Evolutionary conservation across 306 rosid genomes (phyloP).

Genomic region (Prunus padus): DNA sequence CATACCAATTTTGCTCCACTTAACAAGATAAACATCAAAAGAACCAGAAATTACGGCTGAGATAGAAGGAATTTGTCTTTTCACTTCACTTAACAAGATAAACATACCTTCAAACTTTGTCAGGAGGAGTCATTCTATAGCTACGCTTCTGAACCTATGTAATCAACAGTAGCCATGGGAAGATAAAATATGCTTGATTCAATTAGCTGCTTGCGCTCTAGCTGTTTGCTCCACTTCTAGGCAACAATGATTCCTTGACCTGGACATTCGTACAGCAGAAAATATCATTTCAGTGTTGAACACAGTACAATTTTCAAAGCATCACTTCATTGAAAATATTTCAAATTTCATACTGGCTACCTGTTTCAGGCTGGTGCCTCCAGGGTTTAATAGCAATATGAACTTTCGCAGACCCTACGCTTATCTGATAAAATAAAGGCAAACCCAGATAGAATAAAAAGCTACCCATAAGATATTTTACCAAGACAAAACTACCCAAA

Average conservation of each 20-base stretch:
- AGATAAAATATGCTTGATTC: too few relatives aligned
- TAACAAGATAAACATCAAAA: too few relatives aligned
- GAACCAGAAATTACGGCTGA: too few relatives aligned
- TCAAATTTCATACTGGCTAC: constrained; percentile 30
- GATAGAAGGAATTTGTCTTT: too few relatives aligned
- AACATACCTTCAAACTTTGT: too few relatives aligned
- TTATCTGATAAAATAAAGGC: constrained; percentile 20
- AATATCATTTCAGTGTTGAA: constrained; percentile 16
- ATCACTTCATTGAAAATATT: constrained; percentile 4
- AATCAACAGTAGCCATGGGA: too few relatives aligned
- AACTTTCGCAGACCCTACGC: constrained; percentile 4
- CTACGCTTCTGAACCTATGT: too few relatives aligned
- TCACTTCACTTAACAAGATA: too few relatives aligned
- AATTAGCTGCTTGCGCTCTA: constrained; percentile 88
- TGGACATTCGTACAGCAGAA: constrained; percentile 32
- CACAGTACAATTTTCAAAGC: not conserved
- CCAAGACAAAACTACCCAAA: constrained; percentile 2
- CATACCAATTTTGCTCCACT: too few relatives aligned
- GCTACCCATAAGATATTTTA: not conserved
- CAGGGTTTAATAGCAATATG: constrained; percentile 33
- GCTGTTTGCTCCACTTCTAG: constrained; percentile 86
- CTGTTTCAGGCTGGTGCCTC: constrained; percentile 75
- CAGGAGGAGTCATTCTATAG: too few relatives aligned
- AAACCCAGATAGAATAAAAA: constrained; percentile 16
- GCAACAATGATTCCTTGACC: constrained; percentile 72